These are phyloP conservation scores for Clonostachys chloroleuca DNA, from an alignment of 2,329 filamentous ascomycete species.

Conservation along the genomic window DNA sequence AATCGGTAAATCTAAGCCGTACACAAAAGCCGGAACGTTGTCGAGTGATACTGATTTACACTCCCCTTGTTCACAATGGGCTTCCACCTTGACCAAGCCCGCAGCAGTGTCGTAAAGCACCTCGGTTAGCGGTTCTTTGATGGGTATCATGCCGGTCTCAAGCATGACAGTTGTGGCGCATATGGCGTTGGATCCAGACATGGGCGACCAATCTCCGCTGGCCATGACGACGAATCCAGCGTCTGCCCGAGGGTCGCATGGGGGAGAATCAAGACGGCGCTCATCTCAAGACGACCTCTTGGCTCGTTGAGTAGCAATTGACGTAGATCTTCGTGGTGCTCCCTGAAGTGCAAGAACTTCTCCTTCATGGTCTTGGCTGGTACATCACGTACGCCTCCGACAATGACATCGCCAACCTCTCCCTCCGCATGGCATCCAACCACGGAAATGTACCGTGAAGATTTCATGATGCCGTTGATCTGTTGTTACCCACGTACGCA, in stretches of 20 bases:
- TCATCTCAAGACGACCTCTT: slow-evolving; percentile 32
- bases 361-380: slow-evolving; percentile 40
- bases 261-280: slow-evolving; percentile 30
- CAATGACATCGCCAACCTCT: slow-evolving; percentile 42
- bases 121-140: slow-evolving; percentile 35
- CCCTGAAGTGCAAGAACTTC: slow-evolving; percentile 35
- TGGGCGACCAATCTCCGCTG: slow-evolving; percentile 30
- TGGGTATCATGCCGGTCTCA: slow-evolving; percentile 39
- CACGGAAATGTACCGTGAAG: background rate
- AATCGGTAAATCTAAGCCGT: slow-evolving; percentile 28
- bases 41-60: slow-evolving; percentile 37
- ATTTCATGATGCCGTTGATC: too few relatives aligned
- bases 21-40: slow-evolving; percentile 37
- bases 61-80: slow-evolving; percentile 33
- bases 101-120: slow-evolving; percentile 37
- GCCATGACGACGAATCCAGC: slow-evolving; percentile 41
- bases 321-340: slow-evolving; percentile 30
- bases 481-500: too few relatives aligned
- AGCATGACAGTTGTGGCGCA: slow-evolving; percentile 36
- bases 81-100: slow-evolving; percentile 31
- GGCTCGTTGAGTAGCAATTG: slow-evolving; percentile 39
- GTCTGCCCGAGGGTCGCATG: slow-evolving; percentile 36
- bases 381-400: slow-evolving; percentile 39
- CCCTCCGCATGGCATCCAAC: slow-evolving; percentile 13
- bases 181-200: slow-evolving; percentile 39